Evolutionary conservation across 1,284 basidiomycete genomes (phyloP).

Genomic region (Pterula multifida): DNA sequence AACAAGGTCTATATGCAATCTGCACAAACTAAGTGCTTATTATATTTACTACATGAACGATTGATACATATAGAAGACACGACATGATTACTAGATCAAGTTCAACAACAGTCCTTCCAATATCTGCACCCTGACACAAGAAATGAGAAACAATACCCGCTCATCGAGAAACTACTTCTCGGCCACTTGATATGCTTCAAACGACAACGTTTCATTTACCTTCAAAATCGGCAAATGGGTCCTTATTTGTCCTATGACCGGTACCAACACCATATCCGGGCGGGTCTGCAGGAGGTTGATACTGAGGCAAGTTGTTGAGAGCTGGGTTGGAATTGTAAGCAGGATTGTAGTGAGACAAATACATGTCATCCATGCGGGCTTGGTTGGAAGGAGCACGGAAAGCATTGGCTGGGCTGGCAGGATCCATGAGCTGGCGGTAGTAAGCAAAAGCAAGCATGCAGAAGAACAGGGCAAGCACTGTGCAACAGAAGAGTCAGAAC

Average conservation of each 20-base stretch:
- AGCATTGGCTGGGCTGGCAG: not conserved
- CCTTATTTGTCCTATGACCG: not conserved
- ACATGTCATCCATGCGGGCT: not conserved
- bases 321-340: not conserved
- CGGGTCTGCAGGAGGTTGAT: not conserved
- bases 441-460: slow-evolving; percentile 50
- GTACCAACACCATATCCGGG: not conserved
- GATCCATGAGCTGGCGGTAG: slow-evolving; percentile 62
- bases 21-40: too few relatives aligned
- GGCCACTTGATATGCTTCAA: slow-evolving; percentile 6
- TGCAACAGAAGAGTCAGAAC: slow-evolving; percentile 8
- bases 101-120: not conserved
- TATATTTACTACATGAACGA: too few relatives aligned
- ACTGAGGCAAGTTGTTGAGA: not conserved
- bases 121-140: not conserved
- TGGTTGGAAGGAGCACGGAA: not conserved
- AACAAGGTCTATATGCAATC: not conserved
- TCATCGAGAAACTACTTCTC: not conserved
- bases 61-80: too few relatives aligned
- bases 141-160: too few relatives aligned
- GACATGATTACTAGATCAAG: too few relatives aligned
- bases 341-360: slow-evolving; percentile 1
- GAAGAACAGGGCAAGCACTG: slow-evolving; percentile 47
- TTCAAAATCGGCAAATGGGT: slow-evolving; percentile 1
- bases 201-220: not conserved